These are phyloP conservation scores for Rhodotorula sp. DNA, from an alignment of 1,284 basidiomycete species.

Conservation along the genomic window DNA sequence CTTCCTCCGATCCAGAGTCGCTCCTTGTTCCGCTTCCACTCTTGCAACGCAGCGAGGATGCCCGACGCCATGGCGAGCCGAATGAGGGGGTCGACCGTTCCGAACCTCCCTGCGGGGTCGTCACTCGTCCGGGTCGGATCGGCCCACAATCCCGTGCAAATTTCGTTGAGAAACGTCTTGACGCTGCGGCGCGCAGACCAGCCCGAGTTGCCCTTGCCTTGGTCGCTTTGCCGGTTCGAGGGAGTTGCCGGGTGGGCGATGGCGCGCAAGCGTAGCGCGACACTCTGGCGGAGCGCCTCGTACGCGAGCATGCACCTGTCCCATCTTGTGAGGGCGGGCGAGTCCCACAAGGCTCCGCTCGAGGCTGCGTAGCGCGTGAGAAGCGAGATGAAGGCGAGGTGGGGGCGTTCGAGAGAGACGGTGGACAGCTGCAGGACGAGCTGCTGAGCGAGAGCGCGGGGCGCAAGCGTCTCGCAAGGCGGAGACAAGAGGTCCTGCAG, in stretches of 20 bases:
- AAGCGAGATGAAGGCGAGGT: slow-evolving; percentile 21
- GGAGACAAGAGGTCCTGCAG: slow-evolving; percentile 39
- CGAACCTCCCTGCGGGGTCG: not conserved
- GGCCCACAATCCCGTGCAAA: slow-evolving; percentile 13
- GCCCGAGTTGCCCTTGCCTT: slow-evolving; percentile 16
- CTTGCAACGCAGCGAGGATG: slow-evolving; percentile 35
- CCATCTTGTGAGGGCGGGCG: not conserved
- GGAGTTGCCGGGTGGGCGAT: slow-evolving; percentile 8
- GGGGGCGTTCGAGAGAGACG: slow-evolving; percentile 19
- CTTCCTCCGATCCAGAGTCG: slow-evolving; percentile 33
- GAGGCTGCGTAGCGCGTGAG: slow-evolving; percentile 19
- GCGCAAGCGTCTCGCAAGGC: not conserved
- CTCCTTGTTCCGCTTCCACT: slow-evolving; percentile 34
- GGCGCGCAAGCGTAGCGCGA: slow-evolving; percentile 27
- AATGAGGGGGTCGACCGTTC: slow-evolving; percentile 20
- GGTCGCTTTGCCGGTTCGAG: no score
- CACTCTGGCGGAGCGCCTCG: slow-evolving; percentile 26
- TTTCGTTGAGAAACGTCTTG: slow-evolving; percentile 18
- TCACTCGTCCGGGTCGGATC: not conserved
- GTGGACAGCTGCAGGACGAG: slow-evolving; percentile 28
- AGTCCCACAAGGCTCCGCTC: slow-evolving; percentile 26
- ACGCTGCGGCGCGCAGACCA: slow-evolving; percentile 27
- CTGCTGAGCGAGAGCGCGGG: slow-evolving; percentile 11
- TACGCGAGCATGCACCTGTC: slow-evolving; percentile 17
- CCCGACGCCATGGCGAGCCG: slow-evolving; percentile 27